Evolutionary conservation across 2,329 filamentous ascomycete genomes (phyloP).

Genomic region (Lachnellula hyalina): DNA sequence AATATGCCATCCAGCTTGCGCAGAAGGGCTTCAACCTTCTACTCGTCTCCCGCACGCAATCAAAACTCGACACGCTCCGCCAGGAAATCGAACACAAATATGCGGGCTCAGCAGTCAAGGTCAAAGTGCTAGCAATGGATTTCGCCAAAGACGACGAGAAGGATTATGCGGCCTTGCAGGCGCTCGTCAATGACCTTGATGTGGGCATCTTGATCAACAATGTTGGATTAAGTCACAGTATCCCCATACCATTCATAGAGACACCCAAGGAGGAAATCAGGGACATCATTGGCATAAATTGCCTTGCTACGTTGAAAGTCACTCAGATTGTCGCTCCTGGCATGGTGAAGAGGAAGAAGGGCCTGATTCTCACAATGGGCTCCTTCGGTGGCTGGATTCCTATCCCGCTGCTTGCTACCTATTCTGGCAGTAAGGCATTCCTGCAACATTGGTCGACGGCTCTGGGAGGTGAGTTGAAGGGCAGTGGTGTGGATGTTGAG

Average conservation of each 20-base stretch:
- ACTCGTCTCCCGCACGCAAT: conserved; percentile 90
- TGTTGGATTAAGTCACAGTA: conserved; percentile 88
- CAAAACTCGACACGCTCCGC: conserved; percentile 77
- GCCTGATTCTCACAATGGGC: conserved; percentile 93
- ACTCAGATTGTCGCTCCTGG: conserved; percentile 81
- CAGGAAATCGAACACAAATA: conserved; percentile 69
- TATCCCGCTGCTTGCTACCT: conserved; percentile 88
- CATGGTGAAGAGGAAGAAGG: conserved; percentile 77
- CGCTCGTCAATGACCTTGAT: conserved; percentile 67
- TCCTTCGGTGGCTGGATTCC: conserved; percentile 92
- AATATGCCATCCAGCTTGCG: conserved; percentile 87
- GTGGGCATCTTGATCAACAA: conserved; percentile 92
- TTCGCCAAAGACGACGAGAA: conserved; percentile 72
- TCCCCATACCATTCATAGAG: conserved; percentile 81
- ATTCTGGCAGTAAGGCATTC: conserved; percentile 97
- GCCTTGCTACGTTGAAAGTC: conserved; percentile 79
- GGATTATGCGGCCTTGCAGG: conserved; percentile 72
- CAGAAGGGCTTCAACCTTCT: conserved; percentile 90
- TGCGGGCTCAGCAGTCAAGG: conserved; percentile 55
- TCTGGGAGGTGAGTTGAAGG: conserved; percentile 75
- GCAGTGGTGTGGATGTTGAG: conserved; percentile 80
- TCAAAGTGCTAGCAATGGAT: conserved; percentile 85
- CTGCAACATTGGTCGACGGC: conserved; percentile 92
- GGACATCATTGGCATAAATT: conserved; percentile 94
- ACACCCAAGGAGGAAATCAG: conserved; percentile 76